phyloP scores from a whole-genome alignment of 2,329 filamentous ascomycete genomes.

The Aspergillus costaricaensis region DNA sequence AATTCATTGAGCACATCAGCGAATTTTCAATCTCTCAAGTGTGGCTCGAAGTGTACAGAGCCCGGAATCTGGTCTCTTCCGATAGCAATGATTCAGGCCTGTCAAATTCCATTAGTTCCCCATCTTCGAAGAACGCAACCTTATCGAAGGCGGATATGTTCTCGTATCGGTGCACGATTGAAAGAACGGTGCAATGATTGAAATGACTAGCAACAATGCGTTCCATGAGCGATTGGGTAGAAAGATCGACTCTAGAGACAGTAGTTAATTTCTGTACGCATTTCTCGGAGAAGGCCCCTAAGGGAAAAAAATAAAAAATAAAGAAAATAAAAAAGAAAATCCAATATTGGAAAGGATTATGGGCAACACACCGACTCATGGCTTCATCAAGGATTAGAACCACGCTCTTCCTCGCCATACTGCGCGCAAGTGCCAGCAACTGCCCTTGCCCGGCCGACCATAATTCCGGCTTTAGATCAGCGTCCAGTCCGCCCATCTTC shows the following conservation, averaged over 20 bases:
- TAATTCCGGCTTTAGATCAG: background rate
- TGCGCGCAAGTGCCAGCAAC: background rate
- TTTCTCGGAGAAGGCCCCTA: background rate
- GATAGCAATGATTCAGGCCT: background rate
- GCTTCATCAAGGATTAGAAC: background rate
- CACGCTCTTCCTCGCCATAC: background rate
- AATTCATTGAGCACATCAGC: no score
- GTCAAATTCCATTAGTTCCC: background rate
- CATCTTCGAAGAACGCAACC: background rate
- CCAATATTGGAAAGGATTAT: background rate
- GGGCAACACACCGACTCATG: background rate
- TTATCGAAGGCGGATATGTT: background rate
- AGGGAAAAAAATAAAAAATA: no score
- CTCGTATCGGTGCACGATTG: background rate
- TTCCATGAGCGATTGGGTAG: background rate
- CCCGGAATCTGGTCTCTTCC: background rate
- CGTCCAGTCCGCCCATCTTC: background rate
- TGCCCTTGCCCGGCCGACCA: background rate
- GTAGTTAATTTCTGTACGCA: background rate
- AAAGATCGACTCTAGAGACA: background rate
- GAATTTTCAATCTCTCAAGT: no score
- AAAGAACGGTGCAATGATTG: background rate
- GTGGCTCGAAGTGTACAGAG: background rate
- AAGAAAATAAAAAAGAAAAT: background rate
- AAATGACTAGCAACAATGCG: background rate